A percentile compares a stretch with the other conserved stretches of the same genome.
Conservation (phyloP, 305 asterid species). For the Ajuga reptans region DNA sequence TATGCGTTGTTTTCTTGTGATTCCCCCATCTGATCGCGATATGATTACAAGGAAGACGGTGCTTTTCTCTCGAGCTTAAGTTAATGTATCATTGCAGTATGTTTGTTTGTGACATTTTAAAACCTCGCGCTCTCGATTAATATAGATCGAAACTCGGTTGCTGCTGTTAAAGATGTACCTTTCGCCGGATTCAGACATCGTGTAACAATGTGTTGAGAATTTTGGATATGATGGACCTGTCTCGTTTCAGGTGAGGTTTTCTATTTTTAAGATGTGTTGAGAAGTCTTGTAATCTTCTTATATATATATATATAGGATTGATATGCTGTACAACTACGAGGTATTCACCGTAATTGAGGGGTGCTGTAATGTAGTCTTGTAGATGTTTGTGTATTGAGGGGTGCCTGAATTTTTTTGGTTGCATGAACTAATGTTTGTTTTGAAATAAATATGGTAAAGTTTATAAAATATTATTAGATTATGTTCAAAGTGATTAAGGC, state of each 20-base stretch:
- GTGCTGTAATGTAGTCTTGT: too few species aligned
- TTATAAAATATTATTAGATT: too few species aligned
- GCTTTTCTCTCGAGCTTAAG: neutral
- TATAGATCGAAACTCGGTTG: neutral
- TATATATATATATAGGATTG: too few species aligned
- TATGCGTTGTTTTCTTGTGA: slow-evolving; percentile 7
- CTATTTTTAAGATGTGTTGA: neutral
- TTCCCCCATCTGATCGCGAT: neutral
- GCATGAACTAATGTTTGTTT: too few species aligned
- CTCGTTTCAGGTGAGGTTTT: neutral
- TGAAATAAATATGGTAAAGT: too few species aligned
- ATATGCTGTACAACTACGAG: too few species aligned
- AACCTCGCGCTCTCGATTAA: neutral
- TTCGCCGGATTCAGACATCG: slow-evolving; percentile 1
- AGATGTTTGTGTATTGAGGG: too few species aligned
- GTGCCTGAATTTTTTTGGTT: too few species aligned
- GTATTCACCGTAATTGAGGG: too few species aligned
- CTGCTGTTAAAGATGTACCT: neutral
- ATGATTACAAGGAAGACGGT: slow-evolving; percentile 7
- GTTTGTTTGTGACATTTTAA: slow-evolving; percentile 4
- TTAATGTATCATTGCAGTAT: neutral
- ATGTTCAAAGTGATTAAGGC: too few species aligned
- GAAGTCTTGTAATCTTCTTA: neutral
- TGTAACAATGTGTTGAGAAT: neutral
- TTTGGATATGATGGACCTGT: neutral